Evolutionary conservation across 306 rosid genomes (phyloP).

Genomic region (Crotalaria pallida): DNA sequence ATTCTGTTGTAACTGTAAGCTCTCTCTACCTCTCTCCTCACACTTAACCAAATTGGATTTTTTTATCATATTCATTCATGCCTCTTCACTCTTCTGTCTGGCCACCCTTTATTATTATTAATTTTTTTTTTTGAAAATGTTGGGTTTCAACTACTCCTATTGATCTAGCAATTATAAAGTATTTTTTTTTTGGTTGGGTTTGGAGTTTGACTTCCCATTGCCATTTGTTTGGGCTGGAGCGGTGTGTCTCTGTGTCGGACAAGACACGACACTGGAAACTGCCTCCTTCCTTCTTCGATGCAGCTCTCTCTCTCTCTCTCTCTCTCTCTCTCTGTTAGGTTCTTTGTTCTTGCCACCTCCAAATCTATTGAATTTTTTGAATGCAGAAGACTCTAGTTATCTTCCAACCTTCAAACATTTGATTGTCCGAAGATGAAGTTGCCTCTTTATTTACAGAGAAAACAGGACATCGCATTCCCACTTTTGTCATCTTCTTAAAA

Average conservation of each 20-base stretch:
- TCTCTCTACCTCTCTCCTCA: not conserved
- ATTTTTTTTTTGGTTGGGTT: not conserved
- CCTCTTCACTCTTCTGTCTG: not conserved
- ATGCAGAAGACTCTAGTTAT: not conserved
- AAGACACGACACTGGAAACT: not conserved
- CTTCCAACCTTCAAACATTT: not conserved
- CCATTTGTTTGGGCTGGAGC: not conserved
- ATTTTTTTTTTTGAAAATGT: not conserved
- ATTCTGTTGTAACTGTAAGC: constrained; percentile 44
- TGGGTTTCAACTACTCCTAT: not conserved
- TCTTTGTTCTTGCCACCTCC: not conserved
- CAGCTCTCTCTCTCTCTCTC: no score
- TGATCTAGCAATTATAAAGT: not conserved
- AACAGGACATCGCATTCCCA: not conserved
- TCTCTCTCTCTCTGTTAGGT: no score
- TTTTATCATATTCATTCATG: not conserved
- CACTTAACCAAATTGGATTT: not conserved
- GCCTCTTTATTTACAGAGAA: not conserved
- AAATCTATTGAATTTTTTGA: not conserved
- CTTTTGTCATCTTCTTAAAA: not conserved
- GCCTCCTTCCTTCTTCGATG: not conserved
- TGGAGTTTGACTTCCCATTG: not conserved
- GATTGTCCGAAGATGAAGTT: not conserved
- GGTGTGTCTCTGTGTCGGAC: no score
- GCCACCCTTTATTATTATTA: not conserved